phyloP scores from a whole-genome alignment of 345 rosid species.

The Angophora floribunda region DNA sequence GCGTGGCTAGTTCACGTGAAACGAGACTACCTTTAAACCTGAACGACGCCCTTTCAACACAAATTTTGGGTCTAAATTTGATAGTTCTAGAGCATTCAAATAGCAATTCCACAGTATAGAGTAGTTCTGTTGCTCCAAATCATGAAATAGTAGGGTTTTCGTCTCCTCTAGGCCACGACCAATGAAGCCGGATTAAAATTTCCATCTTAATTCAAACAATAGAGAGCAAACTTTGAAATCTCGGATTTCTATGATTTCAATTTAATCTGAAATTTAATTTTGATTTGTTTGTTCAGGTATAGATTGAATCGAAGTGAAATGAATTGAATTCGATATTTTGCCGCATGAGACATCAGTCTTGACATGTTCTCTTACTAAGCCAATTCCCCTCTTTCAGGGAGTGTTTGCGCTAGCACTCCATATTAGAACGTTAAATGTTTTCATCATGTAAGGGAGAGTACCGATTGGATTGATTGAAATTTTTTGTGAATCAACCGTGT shows the following conservation, averaged over 20 bases:
- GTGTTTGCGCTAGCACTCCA: neutral
- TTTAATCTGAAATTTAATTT: neutral
- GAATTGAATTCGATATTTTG: neutral
- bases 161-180: neutral
- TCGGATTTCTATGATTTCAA: neutral
- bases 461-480: neutral
- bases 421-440: neutral
- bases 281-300: neutral
- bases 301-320: neutral
- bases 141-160: neutral
- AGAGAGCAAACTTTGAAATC: neutral
- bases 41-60: neutral
- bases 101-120: neutral
- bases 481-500: neutral
- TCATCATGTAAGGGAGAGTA: neutral
- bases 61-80: neutral
- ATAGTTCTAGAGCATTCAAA: neutral
- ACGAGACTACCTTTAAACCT: neutral
- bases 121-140: neutral
- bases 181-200: neutral
- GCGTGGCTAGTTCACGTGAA: neutral
- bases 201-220: neutral
- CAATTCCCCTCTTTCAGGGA: neutral
- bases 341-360: neutral
- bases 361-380: neutral